Base-by-base conservation (phyloP, 1,284 basidiomycete genomes). In the Bjerkandera adusta region DNA sequence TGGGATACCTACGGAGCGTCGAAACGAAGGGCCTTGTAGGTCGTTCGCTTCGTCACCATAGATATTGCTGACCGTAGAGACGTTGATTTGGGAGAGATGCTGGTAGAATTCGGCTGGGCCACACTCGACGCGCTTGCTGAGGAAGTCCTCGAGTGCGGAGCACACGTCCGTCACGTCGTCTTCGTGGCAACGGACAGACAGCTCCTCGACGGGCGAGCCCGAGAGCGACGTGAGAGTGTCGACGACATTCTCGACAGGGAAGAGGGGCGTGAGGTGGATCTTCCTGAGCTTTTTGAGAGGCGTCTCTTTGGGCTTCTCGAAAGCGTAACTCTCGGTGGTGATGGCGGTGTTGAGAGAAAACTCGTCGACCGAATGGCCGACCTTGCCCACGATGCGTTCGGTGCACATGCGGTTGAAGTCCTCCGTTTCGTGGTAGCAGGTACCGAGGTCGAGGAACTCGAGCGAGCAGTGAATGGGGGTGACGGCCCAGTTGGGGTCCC, bases 131-230 rank as follows among this genome's bases (percentile, higher is more conserved):
- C 77, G 73, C 26, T 77, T 52, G 38, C 64, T 70, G 45, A 83
- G 68, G 64, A 85, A 79, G 36, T 73, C 73, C 52, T 78, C 75
- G 27, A 85, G 65, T 5, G 75, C 75, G 2, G 66, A 62, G 59
- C 79, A 80, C 24, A 77, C 70, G 52, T 83, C 80, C 16, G 75
- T 71, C 4, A 79, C 71, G 52, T 82, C 80, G 53, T 81, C 79
- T 47, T 77, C 75, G 61, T 75, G 76, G 64, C 79, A 81, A 50
- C 78, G 72, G 48, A 82, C 68, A 3, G 74, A 75, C 11, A 83
- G 66, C 18, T 68, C 69, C 57, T 82, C 79, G 42, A 83, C 76
- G 16, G 80, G 81, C 0, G 77, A 79, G n/a, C 71, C 76, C 12
- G 78, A 77, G 45, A 84, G 70, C 44, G 75, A 73, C 21, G 76